Conservation (phyloP, 2,329 filamentous ascomycete genomes). For the Moelleriella libera region DNA sequence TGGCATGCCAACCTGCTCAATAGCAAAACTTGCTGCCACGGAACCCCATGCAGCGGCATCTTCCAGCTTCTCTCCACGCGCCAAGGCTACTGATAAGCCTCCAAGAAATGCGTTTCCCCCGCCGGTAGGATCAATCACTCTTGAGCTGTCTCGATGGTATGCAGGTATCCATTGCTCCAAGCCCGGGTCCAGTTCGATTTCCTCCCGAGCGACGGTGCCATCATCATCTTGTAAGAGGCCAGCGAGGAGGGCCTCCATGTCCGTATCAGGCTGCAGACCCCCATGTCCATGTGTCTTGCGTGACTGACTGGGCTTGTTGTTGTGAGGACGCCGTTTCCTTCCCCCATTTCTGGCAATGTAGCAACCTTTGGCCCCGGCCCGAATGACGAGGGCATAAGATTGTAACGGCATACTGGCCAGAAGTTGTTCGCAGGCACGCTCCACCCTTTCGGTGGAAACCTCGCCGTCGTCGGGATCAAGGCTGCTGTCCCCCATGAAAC, state of each 20-base stretch:
- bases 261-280: constrained; percentile 42
- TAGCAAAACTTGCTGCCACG: constrained; percentile 79
- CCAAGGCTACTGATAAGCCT: constrained; percentile 43
- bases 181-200: constrained; percentile 48
- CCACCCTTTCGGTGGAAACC: constrained; percentile 36
- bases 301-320: constrained; percentile 7
- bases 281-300: constrained; percentile 31
- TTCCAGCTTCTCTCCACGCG: constrained; percentile 43
- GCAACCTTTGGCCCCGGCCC: constrained; percentile 60
- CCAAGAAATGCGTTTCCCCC: constrained; percentile 83
- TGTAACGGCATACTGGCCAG: constrained; percentile 49
- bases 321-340: constrained; percentile 16
- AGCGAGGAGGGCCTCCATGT: constrained; percentile 49
- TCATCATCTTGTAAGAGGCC: constrained; percentile 39
- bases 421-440: constrained; percentile 47
- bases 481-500: constrained; percentile 57
- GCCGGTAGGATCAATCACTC: constrained; percentile 82
- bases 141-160: constrained; percentile 41
- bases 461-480: constrained; percentile 39
- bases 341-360: constrained; percentile 46
- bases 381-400: constrained; percentile 52
- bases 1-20: constrained; percentile 87
- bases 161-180: constrained; percentile 66
- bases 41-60: constrained; percentile 67
- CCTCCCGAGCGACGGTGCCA: constrained; percentile 38